These are phyloP conservation scores for Amanita exitialis DNA, from an alignment of 768 basidiomycete species.

Conservation along the genomic window DNA sequence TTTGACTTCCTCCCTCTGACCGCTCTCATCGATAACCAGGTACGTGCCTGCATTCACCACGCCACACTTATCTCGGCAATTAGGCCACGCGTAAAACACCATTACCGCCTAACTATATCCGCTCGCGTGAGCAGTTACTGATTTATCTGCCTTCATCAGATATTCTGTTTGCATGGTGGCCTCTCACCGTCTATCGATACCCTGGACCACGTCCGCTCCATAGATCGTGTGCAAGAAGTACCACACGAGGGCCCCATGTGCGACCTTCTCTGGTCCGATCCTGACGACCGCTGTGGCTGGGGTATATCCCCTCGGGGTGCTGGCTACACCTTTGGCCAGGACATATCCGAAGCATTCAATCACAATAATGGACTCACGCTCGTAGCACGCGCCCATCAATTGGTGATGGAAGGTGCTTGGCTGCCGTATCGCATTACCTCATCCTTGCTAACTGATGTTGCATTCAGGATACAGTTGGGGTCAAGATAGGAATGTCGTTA, in stretches of 20 bases:
- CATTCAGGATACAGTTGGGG: constrained; percentile 88
- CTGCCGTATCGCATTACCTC: not conserved
- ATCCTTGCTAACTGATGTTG: not conserved
- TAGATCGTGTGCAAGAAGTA: constrained; percentile 98
- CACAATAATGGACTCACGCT: constrained; percentile 98
- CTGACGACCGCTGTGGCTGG: constrained; percentile 99
- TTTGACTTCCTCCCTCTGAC: constrained; percentile 98
- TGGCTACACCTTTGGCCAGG: constrained; percentile 98
- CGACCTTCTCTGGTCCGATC: constrained; percentile 98
- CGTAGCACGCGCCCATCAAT: constrained; percentile 87
- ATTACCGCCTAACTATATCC: constrained; percentile 2
- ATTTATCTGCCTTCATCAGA: constrained; percentile 35
- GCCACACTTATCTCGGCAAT: not conserved
- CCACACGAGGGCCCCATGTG: constrained; percentile 99
- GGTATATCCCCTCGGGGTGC: constrained; percentile 98
- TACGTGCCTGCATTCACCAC: constrained; percentile 31
- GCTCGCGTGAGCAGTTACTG: not conserved
- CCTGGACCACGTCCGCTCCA: constrained; percentile 96
- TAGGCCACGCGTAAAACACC: not conserved
- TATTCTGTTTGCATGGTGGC: constrained; percentile 97
- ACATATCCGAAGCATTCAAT: constrained; percentile 98
- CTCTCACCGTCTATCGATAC: constrained; percentile 99
- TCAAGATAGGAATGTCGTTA: constrained; percentile 98
- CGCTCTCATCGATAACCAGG: constrained; percentile 98
- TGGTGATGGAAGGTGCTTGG: constrained; percentile 90